Evolutionary conservation across 176 grass and related monocot species (phyloP), one percentile per base, ranked within the genome.

Genomic region (Eremochloa ophiuroides): DNA sequence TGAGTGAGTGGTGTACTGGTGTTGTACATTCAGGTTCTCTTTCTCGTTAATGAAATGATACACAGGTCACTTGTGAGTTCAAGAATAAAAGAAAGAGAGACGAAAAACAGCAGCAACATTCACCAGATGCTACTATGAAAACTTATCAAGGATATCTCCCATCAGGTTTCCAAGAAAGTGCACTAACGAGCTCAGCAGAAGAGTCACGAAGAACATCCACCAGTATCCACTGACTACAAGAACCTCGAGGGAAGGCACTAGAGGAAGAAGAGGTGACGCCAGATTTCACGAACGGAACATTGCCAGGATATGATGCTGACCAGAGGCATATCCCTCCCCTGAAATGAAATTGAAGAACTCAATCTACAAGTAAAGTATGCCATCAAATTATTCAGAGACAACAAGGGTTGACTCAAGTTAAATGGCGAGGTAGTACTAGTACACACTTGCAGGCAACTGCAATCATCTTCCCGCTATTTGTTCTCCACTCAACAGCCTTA

Each of bases 391-490:
- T 72, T 64, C 75, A 25, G 58, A 56, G 22, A 81, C 33, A n/a
- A 71, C 27, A 81, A 89, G 28, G 66, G 60, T 71, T 31, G 62
- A 75, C 3, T 7, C 28, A 75, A 40, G 67, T 51, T 75, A 62
- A 69, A 56, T 17, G 63, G 75, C 30, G 41, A 82, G 25, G 66
- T 51, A 44, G 62, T 34, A 79, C 50, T 66, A 74, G 34, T 75
- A 72, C 86, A 65, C 78, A 95, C 95, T 88, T 98, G 88, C 92
- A 98, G 60, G 86, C 92, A 84, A 93, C 79, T 70, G 95, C 87
- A 62, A 98, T 90, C 90, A 93, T 93, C 90, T 88, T 98, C 66
- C 95, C 95, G 69, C 95, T 93, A 43, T 98, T 98, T 75, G 90
- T 92, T 80, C 92, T 94, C 95, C 95, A 98, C 53, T 84, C 92